phyloP scores from a whole-genome alignment of 2,329 filamentous ascomycete genomes.

The Chaetomium olivaceum region DNA sequence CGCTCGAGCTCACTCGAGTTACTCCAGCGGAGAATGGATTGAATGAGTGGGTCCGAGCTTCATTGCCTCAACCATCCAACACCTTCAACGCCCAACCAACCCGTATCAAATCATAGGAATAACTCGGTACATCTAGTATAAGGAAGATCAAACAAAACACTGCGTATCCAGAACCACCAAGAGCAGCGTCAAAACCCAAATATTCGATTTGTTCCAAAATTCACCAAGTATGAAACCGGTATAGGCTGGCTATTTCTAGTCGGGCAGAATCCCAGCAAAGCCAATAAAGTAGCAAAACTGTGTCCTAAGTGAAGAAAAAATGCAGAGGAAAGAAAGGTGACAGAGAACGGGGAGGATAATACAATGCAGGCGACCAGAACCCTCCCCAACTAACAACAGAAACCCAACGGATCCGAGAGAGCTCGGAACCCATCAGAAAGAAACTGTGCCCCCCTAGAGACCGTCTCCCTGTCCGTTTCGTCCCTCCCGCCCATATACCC shows the following conservation, averaged over 20 bases:
- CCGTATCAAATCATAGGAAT: too few species aligned
- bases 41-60: not conserved
- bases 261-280: not conserved
- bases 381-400: not conserved
- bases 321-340: not conserved
- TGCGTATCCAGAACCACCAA: not conserved
- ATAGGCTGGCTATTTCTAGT: not conserved
- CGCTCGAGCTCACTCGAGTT: not conserved
- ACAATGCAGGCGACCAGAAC: not conserved
- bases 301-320: not conserved
- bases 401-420: not conserved
- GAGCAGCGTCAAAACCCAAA: not conserved
- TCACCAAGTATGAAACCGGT: not conserved
- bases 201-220: not conserved
- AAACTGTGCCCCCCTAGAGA: not conserved
- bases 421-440: not conserved
- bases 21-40: too few species aligned
- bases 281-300: not conserved
- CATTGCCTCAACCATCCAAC: too few species aligned
- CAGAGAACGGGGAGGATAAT: not conserved
- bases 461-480: not conserved
- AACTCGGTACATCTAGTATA: too few species aligned
- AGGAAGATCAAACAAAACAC: not conserved
- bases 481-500: not conserved
- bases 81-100: too few species aligned